These are phyloP conservation scores for Microstegium vimineum DNA, from an alignment of 176 grass and related monocot species.

Conservation along the genomic window DNA sequence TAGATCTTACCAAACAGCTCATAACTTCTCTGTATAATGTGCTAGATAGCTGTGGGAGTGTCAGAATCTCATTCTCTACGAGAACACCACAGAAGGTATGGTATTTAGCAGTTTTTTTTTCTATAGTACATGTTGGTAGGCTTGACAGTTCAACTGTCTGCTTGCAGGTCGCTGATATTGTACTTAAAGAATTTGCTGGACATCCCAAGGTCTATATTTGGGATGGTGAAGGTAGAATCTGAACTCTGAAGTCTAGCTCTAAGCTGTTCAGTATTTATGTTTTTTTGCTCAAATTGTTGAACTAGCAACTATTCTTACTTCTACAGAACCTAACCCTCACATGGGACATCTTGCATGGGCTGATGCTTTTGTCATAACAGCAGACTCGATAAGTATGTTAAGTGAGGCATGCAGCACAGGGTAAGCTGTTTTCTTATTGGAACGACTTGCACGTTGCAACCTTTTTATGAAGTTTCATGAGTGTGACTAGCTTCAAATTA, in stretches of 20 bases:
- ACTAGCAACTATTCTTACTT: constrained; percentile 15
- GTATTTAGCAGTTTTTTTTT: neutral
- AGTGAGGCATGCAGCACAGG: constrained; percentile 95
- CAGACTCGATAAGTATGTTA: constrained; percentile 88
- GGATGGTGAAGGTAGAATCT: constrained; percentile 72
- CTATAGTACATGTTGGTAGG: neutral
- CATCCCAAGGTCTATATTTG: constrained; percentile 87
- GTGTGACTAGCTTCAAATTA: constrained; percentile 29
- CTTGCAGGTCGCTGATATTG: constrained; percentile 58
- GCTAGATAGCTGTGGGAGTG: constrained; percentile 75
- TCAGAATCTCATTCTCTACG: constrained; percentile 81
- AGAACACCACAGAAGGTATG: constrained; percentile 85
- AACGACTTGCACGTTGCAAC: neutral
- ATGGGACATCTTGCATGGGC: constrained; percentile 96
- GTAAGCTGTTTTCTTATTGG: constrained; percentile 35
- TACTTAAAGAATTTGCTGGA: constrained; percentile 56
- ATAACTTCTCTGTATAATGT: constrained; percentile 63
- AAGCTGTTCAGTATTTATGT: constrained; percentile 8
- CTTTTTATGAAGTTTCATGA: neutral
- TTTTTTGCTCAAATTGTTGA: constrained; percentile 6
- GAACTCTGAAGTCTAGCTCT: neutral
- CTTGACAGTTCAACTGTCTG: constrained; percentile 21
- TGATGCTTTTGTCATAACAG: constrained; percentile 92
- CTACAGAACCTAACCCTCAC: constrained; percentile 78
- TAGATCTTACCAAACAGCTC: constrained; percentile 68